These are phyloP conservation scores for Candida wancherniae DNA, from an alignment of 805 yeast species.

Conservation along the genomic window DNA sequence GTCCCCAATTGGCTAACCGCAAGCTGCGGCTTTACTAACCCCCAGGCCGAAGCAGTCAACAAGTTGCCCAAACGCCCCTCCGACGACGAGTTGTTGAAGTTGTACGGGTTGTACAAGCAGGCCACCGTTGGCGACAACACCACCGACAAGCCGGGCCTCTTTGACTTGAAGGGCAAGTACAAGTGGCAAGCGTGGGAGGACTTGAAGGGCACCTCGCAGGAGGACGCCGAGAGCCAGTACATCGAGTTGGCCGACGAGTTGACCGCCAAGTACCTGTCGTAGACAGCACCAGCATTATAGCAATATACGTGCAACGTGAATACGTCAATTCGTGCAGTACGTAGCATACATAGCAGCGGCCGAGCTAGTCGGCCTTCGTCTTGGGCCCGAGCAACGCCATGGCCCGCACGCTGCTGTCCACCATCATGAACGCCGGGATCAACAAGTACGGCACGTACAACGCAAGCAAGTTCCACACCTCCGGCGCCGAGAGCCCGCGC, in stretches of 20 bases:
- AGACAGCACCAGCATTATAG: too few relatives aligned
- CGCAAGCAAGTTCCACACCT: conserved; percentile 40
- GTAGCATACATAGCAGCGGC: too few relatives aligned
- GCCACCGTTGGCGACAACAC: conserved; percentile 94
- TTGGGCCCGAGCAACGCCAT: not conserved
- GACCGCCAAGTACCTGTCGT: conserved; percentile 40
- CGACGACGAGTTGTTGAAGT: conserved; percentile 79
- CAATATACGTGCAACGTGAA: too few relatives aligned
- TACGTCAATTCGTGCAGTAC: too few relatives aligned
- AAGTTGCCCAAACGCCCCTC: conserved; percentile 69
- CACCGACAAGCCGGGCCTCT: conserved; percentile 83
- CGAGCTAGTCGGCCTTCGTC: not conserved
- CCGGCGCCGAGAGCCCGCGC: conserved; percentile 34
- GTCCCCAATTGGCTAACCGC: not conserved
- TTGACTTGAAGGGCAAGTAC: conserved; percentile 91
- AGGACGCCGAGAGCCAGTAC: conserved; percentile 83
- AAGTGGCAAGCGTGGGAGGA: conserved; percentile 98
- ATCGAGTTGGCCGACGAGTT: conserved; percentile 64
- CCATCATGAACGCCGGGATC: conserved; percentile 54
- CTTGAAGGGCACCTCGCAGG: conserved; percentile 78
- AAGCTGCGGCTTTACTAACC: conserved; percentile 4
- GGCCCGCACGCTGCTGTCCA: too few relatives aligned
- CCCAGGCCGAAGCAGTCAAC: conserved; percentile 78
- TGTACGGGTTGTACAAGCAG: conserved; percentile 94
- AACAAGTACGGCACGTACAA: conserved; percentile 69